These are phyloP conservation scores for Fusarium sp. DNA, from an alignment of 2,329 filamentous ascomycete genomes.

Conservation along the genomic window DNA sequence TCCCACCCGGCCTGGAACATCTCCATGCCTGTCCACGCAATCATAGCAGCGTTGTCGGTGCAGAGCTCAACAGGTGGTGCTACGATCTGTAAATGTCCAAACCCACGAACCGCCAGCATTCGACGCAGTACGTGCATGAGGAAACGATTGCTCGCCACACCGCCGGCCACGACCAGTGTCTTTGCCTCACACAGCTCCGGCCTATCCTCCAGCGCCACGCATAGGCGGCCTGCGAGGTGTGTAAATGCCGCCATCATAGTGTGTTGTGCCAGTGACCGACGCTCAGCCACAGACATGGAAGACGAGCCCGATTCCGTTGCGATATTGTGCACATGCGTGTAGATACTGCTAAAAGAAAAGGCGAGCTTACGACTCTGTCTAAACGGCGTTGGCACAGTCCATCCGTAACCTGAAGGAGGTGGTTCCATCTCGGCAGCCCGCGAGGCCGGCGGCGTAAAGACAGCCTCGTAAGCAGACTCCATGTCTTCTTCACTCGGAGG, in stretches of 20 bases:
- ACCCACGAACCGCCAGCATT: conserved; percentile 74
- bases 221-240: conserved; percentile 80
- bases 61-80: conserved; percentile 84
- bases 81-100: conserved; percentile 67
- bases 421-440: conserved; percentile 68
- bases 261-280: conserved; percentile 75
- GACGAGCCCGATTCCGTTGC: conserved; percentile 48
- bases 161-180: conserved; percentile 86
- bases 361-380: conserved; percentile 65
- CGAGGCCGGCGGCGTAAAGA: conserved; percentile 67
- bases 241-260: conserved; percentile 87
- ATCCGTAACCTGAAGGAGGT: conserved; percentile 57
- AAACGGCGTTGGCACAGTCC: conserved; percentile 77
- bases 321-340: conserved; percentile 63
- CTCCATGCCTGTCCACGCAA: conserved; percentile 91
- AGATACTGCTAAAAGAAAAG: conserved; percentile 79
- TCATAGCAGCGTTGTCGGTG: conserved; percentile 98
- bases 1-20: conserved; percentile 86
- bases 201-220: conserved; percentile 69
- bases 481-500: conserved; percentile 46
- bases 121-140: conserved; percentile 72
- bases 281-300: conserved; percentile 67
- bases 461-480: conserved; percentile 45
- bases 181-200: conserved; percentile 51
- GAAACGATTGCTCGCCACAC: conserved; percentile 88